Evolutionary conservation across 2,329 filamentous ascomycete genomes (phyloP).

Genomic region (Emericellopsis atlantica): DNA sequence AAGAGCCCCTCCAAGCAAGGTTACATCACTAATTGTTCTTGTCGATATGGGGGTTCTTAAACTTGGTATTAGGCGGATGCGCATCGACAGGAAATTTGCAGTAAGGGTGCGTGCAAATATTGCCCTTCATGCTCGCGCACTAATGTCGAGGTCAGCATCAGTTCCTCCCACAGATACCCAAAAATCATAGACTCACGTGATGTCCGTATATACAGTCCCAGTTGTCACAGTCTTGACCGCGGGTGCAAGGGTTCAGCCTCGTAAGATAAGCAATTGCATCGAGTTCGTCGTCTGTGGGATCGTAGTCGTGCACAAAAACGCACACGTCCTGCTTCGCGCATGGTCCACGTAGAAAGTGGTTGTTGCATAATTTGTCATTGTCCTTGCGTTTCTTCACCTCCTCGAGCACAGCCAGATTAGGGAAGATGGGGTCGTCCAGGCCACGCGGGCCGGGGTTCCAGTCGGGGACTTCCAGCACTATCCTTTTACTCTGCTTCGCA

Average conservation of each 20-base stretch:
- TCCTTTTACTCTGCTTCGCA: constrained; percentile 5
- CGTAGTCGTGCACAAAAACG: constrained; percentile 43
- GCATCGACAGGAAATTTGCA: constrained; percentile 41
- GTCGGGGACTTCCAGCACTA: constrained; percentile 3
- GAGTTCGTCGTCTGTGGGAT: constrained; percentile 38
- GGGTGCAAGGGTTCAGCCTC: constrained; percentile 43
- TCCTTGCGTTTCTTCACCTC: constrained; percentile 42
- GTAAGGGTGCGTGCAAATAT: constrained; percentile 36
- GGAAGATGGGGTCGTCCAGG: constrained; percentile 36
- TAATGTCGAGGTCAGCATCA: constrained; percentile 11
- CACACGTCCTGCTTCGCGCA: constrained; percentile 43
- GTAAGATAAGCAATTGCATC: constrained; percentile 42
- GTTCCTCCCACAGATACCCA: background rate
- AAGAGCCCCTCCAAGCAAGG: too few species aligned
- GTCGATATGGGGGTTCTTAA: constrained; percentile 22
- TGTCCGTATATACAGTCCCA: constrained; percentile 52
- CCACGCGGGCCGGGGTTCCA: constrained; percentile 45
- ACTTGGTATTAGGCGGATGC: constrained; percentile 45
- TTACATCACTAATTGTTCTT: constrained; percentile 12
- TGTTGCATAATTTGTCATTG: constrained; percentile 47
- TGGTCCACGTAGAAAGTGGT: constrained; percentile 44
- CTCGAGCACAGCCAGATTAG: constrained; percentile 34
- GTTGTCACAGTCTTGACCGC: constrained; percentile 43
- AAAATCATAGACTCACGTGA: constrained; percentile 29
- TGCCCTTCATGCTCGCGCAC: constrained; percentile 41